Evolutionary conservation across 306 rosid species (phyloP).

Genomic region (Cyamopsis tetragonoloba): DNA sequence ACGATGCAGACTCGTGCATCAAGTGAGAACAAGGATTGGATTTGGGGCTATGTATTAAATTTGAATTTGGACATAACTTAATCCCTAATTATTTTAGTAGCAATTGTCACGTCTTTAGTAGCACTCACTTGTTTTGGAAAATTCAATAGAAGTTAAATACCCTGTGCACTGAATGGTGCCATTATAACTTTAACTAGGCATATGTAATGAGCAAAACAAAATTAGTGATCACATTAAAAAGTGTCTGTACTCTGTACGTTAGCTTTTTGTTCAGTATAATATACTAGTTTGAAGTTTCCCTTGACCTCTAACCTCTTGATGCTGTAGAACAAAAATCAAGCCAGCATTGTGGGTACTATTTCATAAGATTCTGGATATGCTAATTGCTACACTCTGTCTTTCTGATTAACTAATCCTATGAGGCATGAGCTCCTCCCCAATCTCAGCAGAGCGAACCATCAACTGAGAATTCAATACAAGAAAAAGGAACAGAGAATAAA

Average conservation of each 20-base stretch:
- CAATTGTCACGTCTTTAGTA: too few species aligned
- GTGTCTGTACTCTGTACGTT: conserved; percentile 1
- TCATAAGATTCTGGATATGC: conserved; percentile 6
- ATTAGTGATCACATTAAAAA: not conserved
- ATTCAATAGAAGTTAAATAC: too few species aligned
- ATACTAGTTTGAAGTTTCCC: too few species aligned
- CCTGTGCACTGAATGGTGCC: too few species aligned
- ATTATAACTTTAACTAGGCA: too few species aligned
- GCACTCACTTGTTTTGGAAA: too few species aligned
- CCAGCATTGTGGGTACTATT: not conserved
- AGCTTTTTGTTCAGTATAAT: not conserved
- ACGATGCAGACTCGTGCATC: too few species aligned
- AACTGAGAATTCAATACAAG: conserved; percentile 28
- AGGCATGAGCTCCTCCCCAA: conserved; percentile 54
- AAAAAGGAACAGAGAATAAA: not conserved
- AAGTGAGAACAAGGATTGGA: too few species aligned
- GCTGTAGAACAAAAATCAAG: conserved; percentile 8
- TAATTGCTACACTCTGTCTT: not conserved
- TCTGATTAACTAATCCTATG: conserved; percentile 24
- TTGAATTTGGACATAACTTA: too few species aligned
- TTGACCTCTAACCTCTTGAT: conserved; percentile 3
- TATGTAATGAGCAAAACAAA: not conserved
- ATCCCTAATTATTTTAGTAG: too few species aligned
- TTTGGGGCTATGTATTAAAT: too few species aligned
- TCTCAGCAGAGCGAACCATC: conserved; percentile 30